phyloP scores from a whole-genome alignment of 2,329 filamentous ascomycete species.

The Calonectria montana region DNA sequence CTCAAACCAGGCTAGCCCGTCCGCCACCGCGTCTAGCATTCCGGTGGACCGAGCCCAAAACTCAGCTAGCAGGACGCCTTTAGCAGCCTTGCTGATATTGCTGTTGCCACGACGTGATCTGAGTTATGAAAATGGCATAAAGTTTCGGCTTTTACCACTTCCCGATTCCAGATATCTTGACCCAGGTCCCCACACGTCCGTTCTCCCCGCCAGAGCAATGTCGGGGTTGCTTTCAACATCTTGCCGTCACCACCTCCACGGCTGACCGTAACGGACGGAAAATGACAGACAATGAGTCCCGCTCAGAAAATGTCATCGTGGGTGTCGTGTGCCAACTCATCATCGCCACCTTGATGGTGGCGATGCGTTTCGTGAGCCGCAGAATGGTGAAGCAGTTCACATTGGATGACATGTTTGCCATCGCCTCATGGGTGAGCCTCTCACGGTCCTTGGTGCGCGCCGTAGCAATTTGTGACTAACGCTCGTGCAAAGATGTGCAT shows the following conservation, averaged over 20 bases:
- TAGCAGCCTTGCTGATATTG: not conserved
- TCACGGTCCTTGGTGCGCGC: not conserved
- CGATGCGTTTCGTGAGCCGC: conserved; percentile 27
- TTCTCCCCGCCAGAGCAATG: not conserved
- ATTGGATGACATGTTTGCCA: conserved; percentile 26
- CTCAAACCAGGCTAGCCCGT: not conserved
- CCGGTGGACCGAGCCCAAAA: not conserved
- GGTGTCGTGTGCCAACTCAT: not conserved
- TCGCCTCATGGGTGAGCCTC: conserved; percentile 15
- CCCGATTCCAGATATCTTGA: not conserved
- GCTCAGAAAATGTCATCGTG: not conserved
- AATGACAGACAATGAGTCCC: not conserved
- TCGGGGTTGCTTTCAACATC: not conserved
- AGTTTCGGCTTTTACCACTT: not conserved
- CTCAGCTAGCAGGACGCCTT: not conserved
- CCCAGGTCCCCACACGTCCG: not conserved
- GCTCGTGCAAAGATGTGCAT: conserved; percentile 18
- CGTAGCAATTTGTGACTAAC: not conserved
- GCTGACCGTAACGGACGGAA: not conserved
- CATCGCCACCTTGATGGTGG: conserved; percentile 14
- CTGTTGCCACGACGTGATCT: not conserved
- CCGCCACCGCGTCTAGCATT: not conserved
- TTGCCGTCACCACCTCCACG: not conserved
- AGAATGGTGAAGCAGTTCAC: not conserved
- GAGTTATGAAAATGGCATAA: not conserved